phyloP scores from a whole-genome alignment of 352 stramenopile genomes.

The Pythium aristosporum region DNA sequence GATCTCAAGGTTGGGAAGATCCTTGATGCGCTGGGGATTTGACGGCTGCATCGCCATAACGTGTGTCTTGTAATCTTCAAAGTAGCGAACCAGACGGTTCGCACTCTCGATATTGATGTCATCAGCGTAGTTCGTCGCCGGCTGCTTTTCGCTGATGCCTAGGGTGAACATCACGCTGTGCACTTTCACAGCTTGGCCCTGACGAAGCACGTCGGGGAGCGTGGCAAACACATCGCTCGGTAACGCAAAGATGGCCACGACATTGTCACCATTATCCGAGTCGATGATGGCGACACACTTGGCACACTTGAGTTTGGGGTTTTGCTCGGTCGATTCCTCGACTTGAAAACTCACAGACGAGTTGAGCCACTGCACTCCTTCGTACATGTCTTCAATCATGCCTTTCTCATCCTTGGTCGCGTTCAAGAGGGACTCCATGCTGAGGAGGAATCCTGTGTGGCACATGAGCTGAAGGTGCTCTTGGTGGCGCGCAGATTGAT shows the following conservation, averaged over 20 bases:
- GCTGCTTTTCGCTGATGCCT: constrained; percentile 94
- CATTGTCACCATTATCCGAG: constrained; percentile 44
- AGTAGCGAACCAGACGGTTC: constrained; percentile 67
- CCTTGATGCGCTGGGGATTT: constrained; percentile 24
- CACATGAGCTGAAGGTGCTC: constrained; percentile 66
- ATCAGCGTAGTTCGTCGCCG: constrained; percentile 86
- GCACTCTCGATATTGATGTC: constrained; percentile 84
- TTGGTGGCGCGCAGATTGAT: constrained; percentile 50
- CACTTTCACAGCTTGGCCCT: constrained; percentile 71
- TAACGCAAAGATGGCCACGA: constrained; percentile 73
- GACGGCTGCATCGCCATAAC: constrained; percentile 27
- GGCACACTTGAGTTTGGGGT: constrained; percentile 58
- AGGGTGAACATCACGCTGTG: constrained; percentile 86
- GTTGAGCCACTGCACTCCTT: constrained; percentile 85
- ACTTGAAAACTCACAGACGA: constrained; percentile 77
- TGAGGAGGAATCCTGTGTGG: constrained; percentile 84
- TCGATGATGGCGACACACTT: constrained; percentile 72
- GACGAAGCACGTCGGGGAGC: constrained; percentile 59
- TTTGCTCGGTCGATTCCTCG: constrained; percentile 47
- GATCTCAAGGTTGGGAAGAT: constrained; percentile 50
- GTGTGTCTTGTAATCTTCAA: constrained; percentile 73
- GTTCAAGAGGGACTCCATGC: constrained; percentile 93
- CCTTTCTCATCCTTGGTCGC: constrained; percentile 93
- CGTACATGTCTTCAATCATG: constrained; percentile 94
- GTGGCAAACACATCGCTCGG: constrained; percentile 52